Percentiles rank a stretch among this genome's conserved stretches.
phyloP scores from a whole-genome alignment of 805 yeast species.

The Millerago galiae region DNA sequence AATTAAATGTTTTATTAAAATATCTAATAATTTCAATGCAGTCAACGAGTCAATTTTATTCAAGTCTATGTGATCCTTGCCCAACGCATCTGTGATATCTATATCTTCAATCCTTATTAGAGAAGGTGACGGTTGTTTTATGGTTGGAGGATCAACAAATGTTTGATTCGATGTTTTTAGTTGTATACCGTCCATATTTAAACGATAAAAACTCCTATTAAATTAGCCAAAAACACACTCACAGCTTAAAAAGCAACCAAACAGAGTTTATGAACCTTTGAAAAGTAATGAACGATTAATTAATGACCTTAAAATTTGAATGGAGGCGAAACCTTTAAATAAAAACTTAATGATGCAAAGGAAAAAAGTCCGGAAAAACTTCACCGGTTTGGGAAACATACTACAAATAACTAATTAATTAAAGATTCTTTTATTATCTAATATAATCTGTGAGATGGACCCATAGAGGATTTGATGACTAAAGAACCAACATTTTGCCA shows the following conservation, averaged over 20 bases:
- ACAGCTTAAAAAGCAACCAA: background rate
- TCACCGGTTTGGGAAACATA: too few species aligned
- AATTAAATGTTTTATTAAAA: conserved; percentile 1
- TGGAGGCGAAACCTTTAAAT: background rate
- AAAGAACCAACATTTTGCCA: conserved; percentile 99
- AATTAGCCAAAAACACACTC: background rate
- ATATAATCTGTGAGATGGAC: conserved; percentile 99
- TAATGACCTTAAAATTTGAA: background rate
- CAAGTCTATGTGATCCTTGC: background rate
- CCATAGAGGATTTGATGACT: conserved; percentile 99
- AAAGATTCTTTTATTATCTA: conserved; percentile 35
- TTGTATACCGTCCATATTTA: conserved; percentile 5
- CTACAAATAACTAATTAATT: too few species aligned
- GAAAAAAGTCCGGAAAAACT: background rate
- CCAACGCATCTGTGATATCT: conserved; percentile 8
- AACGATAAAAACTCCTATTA: background rate
- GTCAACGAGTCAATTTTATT: conserved; percentile 5
- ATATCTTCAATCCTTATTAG: conserved; percentile 7
- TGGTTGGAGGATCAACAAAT: conserved; percentile 2
- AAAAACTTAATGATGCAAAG: background rate
- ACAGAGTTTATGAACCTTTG: background rate
- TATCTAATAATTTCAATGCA: conserved; percentile 10
- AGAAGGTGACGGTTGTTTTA: conserved; percentile 10
- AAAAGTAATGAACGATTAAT: background rate
- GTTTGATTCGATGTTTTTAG: conserved; percentile 4